phyloP scores from a whole-genome alignment of 2,329 filamentous ascomycete species.

The Calonectria honghensis region DNA sequence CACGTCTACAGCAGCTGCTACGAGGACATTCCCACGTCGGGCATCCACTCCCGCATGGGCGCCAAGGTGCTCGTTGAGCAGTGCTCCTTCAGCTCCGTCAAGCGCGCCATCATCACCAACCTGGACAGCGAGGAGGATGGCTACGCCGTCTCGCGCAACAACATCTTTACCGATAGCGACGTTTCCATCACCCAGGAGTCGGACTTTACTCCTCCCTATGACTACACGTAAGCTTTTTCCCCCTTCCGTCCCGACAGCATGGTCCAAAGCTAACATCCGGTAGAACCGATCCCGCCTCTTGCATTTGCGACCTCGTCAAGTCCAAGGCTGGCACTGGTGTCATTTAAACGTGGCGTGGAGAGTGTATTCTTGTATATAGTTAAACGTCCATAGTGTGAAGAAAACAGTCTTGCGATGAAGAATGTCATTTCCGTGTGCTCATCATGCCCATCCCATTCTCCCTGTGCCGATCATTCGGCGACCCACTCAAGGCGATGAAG shows the following conservation, averaged over 20 bases:
- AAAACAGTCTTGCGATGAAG: not conserved
- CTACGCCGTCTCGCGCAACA: constrained; percentile 65
- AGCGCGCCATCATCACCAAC: constrained; percentile 63
- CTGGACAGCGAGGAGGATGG: constrained; percentile 67
- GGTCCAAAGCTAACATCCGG: not conserved
- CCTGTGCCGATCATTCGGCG: not conserved
- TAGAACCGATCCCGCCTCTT: constrained; percentile 46
- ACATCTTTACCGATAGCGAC: constrained; percentile 64
- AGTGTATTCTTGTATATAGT: constrained; percentile 23
- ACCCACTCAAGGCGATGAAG: not conserved
- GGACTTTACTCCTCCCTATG: constrained; percentile 59
- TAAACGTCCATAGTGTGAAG: not conserved
- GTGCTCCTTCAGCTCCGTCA: constrained; percentile 67
- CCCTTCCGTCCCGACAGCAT: too few relatives aligned
- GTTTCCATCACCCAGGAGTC: constrained; percentile 59
- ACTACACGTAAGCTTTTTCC: constrained; percentile 57
- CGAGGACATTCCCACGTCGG: constrained; percentile 64
- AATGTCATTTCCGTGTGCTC: not conserved
- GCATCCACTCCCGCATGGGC: constrained; percentile 72
- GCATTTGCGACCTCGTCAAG: constrained; percentile 52
- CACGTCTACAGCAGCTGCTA: constrained; percentile 75
- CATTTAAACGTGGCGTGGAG: constrained; percentile 9
- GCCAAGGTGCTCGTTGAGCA: constrained; percentile 73
- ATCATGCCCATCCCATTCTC: not conserved
- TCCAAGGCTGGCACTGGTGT: constrained; percentile 52